Percentiles rank a stretch among this genome's conserved stretches.
These are phyloP conservation scores for Bacterosira constricta DNA, from an alignment of 108 stramenopile genomes.

Conservation along the genomic window DNA sequence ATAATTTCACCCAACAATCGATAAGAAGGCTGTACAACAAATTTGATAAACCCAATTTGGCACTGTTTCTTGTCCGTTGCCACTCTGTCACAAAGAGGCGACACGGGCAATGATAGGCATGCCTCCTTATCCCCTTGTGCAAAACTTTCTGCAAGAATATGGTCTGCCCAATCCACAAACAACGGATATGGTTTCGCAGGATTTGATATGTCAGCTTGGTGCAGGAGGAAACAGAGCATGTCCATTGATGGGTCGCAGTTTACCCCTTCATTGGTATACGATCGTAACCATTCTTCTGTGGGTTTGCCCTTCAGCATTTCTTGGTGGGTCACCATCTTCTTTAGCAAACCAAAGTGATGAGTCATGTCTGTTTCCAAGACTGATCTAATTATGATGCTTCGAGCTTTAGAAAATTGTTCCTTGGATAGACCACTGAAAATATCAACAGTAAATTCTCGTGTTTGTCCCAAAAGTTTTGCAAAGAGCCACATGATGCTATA, in stretches of 20 bases:
- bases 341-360: slow-evolving; percentile 53
- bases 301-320: slow-evolving; percentile 17
- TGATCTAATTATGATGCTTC: slow-evolving; percentile 48
- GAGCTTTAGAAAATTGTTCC: slow-evolving; percentile 30
- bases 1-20: slow-evolving; percentile 49
- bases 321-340: slow-evolving; percentile 36
- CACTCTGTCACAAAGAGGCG: slow-evolving; percentile 72
- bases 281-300: slow-evolving; percentile 7
- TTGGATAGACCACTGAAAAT: slow-evolving; percentile 39
- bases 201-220: slow-evolving; percentile 80
- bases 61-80: slow-evolving; percentile 60
- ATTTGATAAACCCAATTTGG: slow-evolving; percentile 87
- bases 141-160: slow-evolving; percentile 67
- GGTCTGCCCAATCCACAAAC: slow-evolving; percentile 65
- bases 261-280: slow-evolving; percentile 22
- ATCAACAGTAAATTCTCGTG: slow-evolving; percentile 33
- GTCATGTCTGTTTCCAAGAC: slow-evolving; percentile 72
- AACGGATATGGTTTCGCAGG: slow-evolving; percentile 61
- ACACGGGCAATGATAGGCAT: slow-evolving; percentile 57
- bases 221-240: slow-evolving; percentile 58
- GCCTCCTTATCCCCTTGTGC: slow-evolving; percentile 75
- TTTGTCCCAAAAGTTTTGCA: slow-evolving; percentile 35
- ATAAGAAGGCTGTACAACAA: slow-evolving; percentile 75
- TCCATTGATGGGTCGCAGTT: slow-evolving; percentile 24
- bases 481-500: slow-evolving; percentile 66